phyloP scores from a whole-genome alignment of 805 yeast species.

The Ogataea pilisensis region DNA sequence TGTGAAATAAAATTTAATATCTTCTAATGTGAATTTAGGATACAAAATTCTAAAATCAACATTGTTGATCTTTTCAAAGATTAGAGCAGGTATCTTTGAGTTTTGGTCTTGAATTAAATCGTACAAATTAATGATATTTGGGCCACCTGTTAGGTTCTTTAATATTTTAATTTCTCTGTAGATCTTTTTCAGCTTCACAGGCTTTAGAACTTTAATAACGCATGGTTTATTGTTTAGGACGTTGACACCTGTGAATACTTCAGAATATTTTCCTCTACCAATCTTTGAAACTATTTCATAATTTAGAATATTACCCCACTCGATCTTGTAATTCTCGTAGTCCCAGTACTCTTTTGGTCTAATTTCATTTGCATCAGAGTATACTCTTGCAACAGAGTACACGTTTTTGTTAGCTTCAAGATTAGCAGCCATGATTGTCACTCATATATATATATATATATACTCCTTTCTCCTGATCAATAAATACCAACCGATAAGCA shows the following conservation, averaged over 20 bases:
- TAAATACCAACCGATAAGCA: too few species aligned
- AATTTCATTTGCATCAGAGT: conserved; percentile 70
- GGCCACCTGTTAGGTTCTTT: conserved; percentile 80
- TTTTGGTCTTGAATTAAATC: conserved; percentile 88
- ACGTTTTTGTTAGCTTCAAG: conserved; percentile 16
- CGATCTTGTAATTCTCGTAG: conserved; percentile 60
- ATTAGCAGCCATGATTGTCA: background rate
- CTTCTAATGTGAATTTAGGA: conserved; percentile 70
- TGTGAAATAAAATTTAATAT: conserved; percentile 78
- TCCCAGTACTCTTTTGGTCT: conserved; percentile 88
- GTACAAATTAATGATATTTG: conserved; percentile 67
- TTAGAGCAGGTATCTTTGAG: conserved; percentile 81
- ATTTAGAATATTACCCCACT: conserved; percentile 82
- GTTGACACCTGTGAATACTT: conserved; percentile 84
- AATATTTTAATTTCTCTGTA: conserved; percentile 85
- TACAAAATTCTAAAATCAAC: conserved; percentile 83
- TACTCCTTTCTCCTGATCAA: too few species aligned
- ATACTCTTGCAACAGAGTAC: conserved; percentile 55
- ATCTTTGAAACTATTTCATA: conserved; percentile 81
- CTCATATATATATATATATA: background rate
- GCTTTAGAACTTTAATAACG: conserved; percentile 89
- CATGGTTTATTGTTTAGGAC: conserved; percentile 56
- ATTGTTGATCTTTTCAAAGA: conserved; percentile 81
- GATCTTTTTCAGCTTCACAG: conserved; percentile 89
- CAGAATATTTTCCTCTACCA: conserved; percentile 92